These are phyloP conservation scores for Verticillium alfalfae DNA, from an alignment of 2,329 filamentous ascomycete species.

Conservation along the genomic window DNA sequence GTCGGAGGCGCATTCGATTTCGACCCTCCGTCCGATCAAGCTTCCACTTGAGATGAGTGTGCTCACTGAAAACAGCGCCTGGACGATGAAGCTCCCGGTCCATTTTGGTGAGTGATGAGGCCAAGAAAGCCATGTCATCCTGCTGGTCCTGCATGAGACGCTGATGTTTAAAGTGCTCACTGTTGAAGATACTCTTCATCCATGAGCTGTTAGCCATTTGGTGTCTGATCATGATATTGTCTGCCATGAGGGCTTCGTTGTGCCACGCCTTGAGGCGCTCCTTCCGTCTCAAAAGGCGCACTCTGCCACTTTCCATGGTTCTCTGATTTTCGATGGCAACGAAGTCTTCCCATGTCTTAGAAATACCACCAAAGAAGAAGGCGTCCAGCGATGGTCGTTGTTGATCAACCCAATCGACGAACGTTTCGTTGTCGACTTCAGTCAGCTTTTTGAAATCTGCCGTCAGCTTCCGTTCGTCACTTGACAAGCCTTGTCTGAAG, in stretches of 20 bases:
- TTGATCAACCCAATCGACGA: conserved; percentile 82
- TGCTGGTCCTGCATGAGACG: conserved; percentile 87
- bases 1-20: conserved; percentile 86
- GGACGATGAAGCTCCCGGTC: conserved; percentile 72
- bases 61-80: conserved; percentile 71
- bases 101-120: conserved; percentile 71
- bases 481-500: conserved; percentile 64
- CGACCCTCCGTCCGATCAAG: conserved; percentile 92
- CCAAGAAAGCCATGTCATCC: conserved; percentile 76
- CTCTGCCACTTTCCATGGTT: conserved; percentile 69
- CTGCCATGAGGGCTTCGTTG: conserved; percentile 58
- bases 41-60: conserved; percentile 70
- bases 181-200: conserved; percentile 92
- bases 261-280: conserved; percentile 82
- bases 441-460: conserved; percentile 78
- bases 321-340: conserved; percentile 75
- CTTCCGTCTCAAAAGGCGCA: conserved; percentile 66
- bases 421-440: conserved; percentile 83
- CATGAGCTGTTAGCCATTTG: conserved; percentile 83
- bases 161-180: conserved; percentile 89
- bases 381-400: conserved; percentile 73
- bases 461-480: conserved; percentile 66
- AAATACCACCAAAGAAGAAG: conserved; percentile 77
- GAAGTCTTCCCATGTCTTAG: conserved; percentile 83
- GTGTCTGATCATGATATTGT: conserved; percentile 73